Percentiles rank a stretch among this genome's conserved stretches.
Conservation (phyloP, 495 filamentous ascomycete species). For the Entonaema liquescens region DNA sequence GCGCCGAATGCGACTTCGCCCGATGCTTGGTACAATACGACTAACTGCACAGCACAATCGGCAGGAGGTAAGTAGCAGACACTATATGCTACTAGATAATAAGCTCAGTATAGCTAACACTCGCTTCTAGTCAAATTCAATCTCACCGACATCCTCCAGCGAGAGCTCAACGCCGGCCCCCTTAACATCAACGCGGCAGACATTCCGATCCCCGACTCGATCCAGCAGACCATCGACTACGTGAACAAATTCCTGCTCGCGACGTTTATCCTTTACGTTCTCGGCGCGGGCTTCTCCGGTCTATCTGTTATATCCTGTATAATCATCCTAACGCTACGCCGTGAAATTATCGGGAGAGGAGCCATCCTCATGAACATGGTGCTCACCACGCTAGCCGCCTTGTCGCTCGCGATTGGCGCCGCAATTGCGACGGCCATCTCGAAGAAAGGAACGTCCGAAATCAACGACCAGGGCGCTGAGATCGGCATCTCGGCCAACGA, state of each 20-base stretch:
- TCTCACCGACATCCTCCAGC: slow-evolving; percentile 62
- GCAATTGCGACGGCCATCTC: slow-evolving; percentile 46
- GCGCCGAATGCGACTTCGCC: slow-evolving; percentile 60
- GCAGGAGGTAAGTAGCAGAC: slow-evolving; percentile 57
- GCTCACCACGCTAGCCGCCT: slow-evolving; percentile 42
- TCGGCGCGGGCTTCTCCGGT: slow-evolving; percentile 67
- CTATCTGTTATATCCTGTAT: slow-evolving; percentile 62
- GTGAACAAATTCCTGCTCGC: slow-evolving; percentile 59
- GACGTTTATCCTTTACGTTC: slow-evolving; percentile 71
- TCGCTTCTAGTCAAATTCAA: slow-evolving; percentile 61
- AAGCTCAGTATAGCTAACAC: slow-evolving; percentile 13
- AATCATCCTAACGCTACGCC: slow-evolving; percentile 51
- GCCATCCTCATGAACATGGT: slow-evolving; percentile 56
- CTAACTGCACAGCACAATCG: slow-evolving; percentile 67
- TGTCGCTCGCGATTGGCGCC: slow-evolving; percentile 42
- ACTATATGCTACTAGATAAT: background rate
- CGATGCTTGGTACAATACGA: slow-evolving; percentile 61
- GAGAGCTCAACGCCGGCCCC: slow-evolving; percentile 60
- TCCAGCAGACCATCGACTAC: slow-evolving; percentile 67
- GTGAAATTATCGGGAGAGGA: slow-evolving; percentile 41
- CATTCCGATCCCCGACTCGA: slow-evolving; percentile 68
- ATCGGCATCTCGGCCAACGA: slow-evolving; percentile 46
- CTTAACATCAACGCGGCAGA: slow-evolving; percentile 59
- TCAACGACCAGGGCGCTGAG: slow-evolving; percentile 45
- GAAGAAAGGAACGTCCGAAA: slow-evolving; percentile 43